Evolutionary conservation across 1,284 basidiomycete genomes (phyloP).

Genomic region (Tetrapyrgos nigripes): DNA sequence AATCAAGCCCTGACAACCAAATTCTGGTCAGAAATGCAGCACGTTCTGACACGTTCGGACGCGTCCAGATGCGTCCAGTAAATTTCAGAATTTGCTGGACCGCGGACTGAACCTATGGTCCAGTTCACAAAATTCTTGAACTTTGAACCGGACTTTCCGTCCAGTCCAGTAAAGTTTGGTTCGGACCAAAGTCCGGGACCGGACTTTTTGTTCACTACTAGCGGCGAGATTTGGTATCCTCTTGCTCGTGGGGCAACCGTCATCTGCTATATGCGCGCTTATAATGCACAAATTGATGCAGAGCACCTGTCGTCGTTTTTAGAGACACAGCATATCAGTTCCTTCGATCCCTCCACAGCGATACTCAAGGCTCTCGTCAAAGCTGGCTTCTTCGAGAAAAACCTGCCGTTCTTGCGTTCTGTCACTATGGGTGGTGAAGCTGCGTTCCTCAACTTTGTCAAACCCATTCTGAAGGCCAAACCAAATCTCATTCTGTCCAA

Average conservation of each 20-base stretch:
- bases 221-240: constrained; percentile 2
- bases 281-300: neutral
- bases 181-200: too few species aligned
- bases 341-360: neutral
- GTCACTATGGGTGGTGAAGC: neutral
- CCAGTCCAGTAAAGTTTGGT: too few species aligned
- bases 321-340: neutral
- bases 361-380: neutral
- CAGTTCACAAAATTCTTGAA: too few species aligned
- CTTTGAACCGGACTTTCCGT: too few species aligned
- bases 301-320: neutral
- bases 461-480: neutral
- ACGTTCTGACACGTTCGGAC: too few species aligned
- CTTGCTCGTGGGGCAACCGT: neutral
- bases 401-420: neutral
- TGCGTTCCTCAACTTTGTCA: neutral
- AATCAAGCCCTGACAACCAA: too few species aligned
- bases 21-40: too few species aligned
- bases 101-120: too few species aligned
- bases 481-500: neutral
- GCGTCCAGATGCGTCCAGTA: too few species aligned
- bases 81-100: too few species aligned
- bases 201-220: too few species aligned
- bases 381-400: neutral
- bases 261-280: neutral